Evolutionary conservation across 1,284 basidiomycete genomes (phyloP).

Genomic region (Cerioporus squamosus): DNA sequence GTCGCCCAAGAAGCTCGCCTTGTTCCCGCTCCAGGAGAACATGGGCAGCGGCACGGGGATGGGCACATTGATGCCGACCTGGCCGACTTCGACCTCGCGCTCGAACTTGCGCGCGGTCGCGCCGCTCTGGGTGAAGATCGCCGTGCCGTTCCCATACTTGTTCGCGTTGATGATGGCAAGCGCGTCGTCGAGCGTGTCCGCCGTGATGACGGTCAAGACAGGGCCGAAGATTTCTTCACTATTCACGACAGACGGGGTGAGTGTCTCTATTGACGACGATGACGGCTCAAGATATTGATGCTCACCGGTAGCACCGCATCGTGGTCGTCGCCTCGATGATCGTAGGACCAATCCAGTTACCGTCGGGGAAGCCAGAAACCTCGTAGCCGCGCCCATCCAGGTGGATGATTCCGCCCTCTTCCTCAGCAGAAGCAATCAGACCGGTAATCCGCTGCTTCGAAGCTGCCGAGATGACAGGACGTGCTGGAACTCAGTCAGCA

Average conservation of each 20-base stretch:
- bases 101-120: slow-evolving; percentile 96
- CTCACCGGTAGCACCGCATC: slow-evolving; percentile 90
- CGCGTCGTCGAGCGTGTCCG: slow-evolving; percentile 90
- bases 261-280: too few species aligned
- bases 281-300: slow-evolving; percentile 5
- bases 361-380: slow-evolving; percentile 82
- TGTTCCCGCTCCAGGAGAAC: slow-evolving; percentile 94
- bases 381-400: slow-evolving; percentile 83
- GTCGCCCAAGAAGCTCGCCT: slow-evolving; percentile 88
- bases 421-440: slow-evolving; percentile 81
- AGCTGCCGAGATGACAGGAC: slow-evolving; percentile 91
- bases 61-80: slow-evolving; percentile 93
- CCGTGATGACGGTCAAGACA: slow-evolving; percentile 80
- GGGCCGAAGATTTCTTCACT: slow-evolving; percentile 98
- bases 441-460: slow-evolving; percentile 82
- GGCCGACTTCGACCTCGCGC: slow-evolving; percentile 86
- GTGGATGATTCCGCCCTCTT: slow-evolving; percentile 87
- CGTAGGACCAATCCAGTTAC: slow-evolving; percentile 96
- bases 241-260: neutral
- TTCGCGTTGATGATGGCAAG: slow-evolving; percentile 90
- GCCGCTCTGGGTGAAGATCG: slow-evolving; percentile 97
- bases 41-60: slow-evolving; percentile 91
- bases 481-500: slow-evolving; percentile 51
- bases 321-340: slow-evolving; percentile 82
- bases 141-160: slow-evolving; percentile 92